phyloP scores from a whole-genome alignment of 352 stramenopile genomes.

The Globisporangium abappressorium region DNA sequence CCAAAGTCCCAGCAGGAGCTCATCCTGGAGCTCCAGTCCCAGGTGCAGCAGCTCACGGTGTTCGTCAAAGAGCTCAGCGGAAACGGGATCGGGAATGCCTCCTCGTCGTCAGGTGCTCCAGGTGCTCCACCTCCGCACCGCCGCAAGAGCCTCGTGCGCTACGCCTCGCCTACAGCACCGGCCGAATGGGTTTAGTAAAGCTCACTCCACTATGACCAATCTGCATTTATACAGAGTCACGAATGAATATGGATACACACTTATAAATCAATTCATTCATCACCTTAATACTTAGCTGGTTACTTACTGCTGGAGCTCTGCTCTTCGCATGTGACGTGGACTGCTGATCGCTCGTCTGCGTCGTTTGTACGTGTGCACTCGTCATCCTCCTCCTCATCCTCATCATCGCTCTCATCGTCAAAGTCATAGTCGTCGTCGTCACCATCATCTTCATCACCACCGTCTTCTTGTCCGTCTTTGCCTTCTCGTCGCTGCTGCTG shows the following conservation, averaged over 20 bases:
- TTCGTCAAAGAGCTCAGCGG: conserved; percentile 11
- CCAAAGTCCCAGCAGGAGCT: conserved; percentile 14
- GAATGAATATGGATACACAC: background rate
- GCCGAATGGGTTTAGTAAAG: conserved; percentile 4
- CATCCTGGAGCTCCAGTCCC: conserved; percentile 17
- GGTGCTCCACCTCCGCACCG: background rate
- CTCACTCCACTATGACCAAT: background rate
- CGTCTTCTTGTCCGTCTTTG: too few relatives aligned
- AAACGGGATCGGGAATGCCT: background rate
- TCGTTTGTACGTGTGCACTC: background rate
- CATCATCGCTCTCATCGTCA: background rate
- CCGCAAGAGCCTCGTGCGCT: conserved; percentile 16
- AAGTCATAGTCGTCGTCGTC: background rate
- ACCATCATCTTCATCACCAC: background rate
- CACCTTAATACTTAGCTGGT: background rate
- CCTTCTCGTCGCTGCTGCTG: background rate
- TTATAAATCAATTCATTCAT: conserved; percentile 1
- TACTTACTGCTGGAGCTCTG: background rate
- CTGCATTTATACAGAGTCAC: background rate
- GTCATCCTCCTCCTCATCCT: background rate
- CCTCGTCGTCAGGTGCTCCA: background rate
- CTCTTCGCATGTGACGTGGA: background rate
- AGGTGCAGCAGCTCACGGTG: conserved; percentile 18
- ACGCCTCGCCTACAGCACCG: conserved; percentile 1
- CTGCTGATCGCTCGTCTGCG: background rate